A percentile compares a stretch with the other conserved stretches of the same genome.
Conservation (phyloP, 768 basidiomycete species). For the Tricholoma flavovirens region DNA sequence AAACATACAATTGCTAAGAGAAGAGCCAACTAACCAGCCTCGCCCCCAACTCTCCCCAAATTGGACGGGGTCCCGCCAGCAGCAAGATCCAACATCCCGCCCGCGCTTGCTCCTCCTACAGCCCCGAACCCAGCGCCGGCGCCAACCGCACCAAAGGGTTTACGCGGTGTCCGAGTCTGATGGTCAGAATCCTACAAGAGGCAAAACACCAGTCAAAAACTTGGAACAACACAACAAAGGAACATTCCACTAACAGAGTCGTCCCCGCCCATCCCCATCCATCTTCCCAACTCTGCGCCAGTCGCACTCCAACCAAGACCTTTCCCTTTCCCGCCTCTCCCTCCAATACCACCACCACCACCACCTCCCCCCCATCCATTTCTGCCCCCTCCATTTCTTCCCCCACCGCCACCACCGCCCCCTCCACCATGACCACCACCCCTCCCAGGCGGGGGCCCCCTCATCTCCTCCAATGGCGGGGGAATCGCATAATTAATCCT, state of each 20-base stretch:
- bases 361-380: conserved; percentile 21
- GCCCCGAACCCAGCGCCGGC: conserved; percentile 42
- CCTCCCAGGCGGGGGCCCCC: conserved; percentile 31
- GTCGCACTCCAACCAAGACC: conserved; percentile 73
- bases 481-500: conserved; percentile 80
- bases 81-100: conserved; percentile 61
- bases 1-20: conserved; percentile 5
- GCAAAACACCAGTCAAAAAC: not conserved
- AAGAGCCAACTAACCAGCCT: conserved; percentile 38
- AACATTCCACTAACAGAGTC: conserved; percentile 49
- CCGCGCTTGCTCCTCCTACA: conserved; percentile 38
- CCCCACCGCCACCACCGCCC: conserved; percentile 22
- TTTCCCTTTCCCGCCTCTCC: conserved; percentile 30
- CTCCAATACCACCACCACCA: conserved; percentile 26
- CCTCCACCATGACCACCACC: conserved; percentile 27
- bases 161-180: conserved; percentile 60
- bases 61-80: conserved; percentile 80
- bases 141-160: conserved; percentile 49
- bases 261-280: conserved; percentile 70
- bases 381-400: not conserved
- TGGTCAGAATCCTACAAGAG: conserved; percentile 64
- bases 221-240: no score
- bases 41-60: conserved; percentile 77
- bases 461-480: conserved; percentile 71
- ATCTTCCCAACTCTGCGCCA: conserved; percentile 70